Conservation (phyloP, 2,329 filamentous ascomycete genomes). For the Fusarium sp. region DNA sequence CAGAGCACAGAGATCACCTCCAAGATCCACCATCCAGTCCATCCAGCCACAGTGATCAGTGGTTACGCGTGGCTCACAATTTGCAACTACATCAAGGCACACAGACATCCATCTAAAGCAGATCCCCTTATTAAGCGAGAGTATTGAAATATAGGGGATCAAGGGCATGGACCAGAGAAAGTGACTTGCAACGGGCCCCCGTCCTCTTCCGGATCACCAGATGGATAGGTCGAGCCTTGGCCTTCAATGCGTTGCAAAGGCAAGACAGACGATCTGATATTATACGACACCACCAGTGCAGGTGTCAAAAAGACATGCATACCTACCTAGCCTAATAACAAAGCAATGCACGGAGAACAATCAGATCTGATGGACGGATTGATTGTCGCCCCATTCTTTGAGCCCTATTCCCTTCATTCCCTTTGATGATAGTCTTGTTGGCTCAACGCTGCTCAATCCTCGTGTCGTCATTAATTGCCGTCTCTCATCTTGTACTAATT, state of each 20-base stretch:
- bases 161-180: conserved; percentile 20
- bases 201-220: conserved; percentile 17
- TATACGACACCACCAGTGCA: conserved; percentile 12
- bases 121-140: conserved; percentile 18
- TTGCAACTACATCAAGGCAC: conserved; percentile 41
- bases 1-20: conserved; percentile 19
- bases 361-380: conserved; percentile 22
- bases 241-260: conserved; percentile 16
- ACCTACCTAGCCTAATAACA: conserved; percentile 29
- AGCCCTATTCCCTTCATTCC: conserved; percentile 20
- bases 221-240: conserved; percentile 21
- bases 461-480: conserved; percentile 25
- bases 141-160: conserved; percentile 8
- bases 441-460: conserved; percentile 24
- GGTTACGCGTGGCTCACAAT: conserved; percentile 44
- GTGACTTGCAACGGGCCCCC: conserved; percentile 14
- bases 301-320: conserved; percentile 20
- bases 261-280: conserved; percentile 12
- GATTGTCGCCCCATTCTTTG: conserved; percentile 18
- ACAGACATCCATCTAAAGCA: conserved; percentile 14
- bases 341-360: conserved; percentile 31
- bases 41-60: conserved; percentile 6
- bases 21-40: neutral
- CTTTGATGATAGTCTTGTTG: conserved; percentile 9
- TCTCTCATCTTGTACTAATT: conserved; percentile 3